Base-by-base conservation (phyloP, 805 yeast genomes). In the Candida tibetensis region DNA sequence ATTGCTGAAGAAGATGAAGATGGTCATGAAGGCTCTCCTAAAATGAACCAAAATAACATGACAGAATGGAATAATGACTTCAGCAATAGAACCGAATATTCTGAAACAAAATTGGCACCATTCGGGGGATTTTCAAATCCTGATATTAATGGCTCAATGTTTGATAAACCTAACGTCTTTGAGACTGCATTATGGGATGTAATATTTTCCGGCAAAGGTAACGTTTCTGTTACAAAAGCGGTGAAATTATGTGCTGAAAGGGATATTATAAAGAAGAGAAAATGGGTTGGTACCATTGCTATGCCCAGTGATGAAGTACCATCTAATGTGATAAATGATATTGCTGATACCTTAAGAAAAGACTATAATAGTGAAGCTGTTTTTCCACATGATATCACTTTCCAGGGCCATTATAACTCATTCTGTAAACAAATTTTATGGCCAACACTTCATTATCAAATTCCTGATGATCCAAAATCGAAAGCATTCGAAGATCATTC, bases 401-500 rank as follows among this genome's bases (percentile, higher is more conserved):
- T 88, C 51, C 85, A 84, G 53, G 97, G 97, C 15, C 96, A 90
- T 55, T 93, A 93, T 60, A 80, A 79, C 41, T 85, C 87, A 36
- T 93, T 85, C 59, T 91, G 97, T 60, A 93, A 93, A 61, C 95
- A 90, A 53, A 86, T 93, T 28, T 67, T 93, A 44, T 93, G 98
- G 98, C 99, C 99, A 22, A 87, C 96, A 2, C 73, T 93, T 46
- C 82, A 78, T 50, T 93, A 93, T 57, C 96, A 91, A 60, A 86
- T 91, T 27, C 98, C 98, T 0, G 98, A 93, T 60, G 82, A 90
- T 55, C 95, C 96, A 36, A 86, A 85, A 49, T 82, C 95, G 1
- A 89, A 89, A 59, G 95, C 95, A 0, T 93, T 91, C 61, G 96
- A 91, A 60, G 96, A 87, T 48, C 95, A 89, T 57, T 87, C 96